These are phyloP conservation scores for Fraxinus anomala DNA, from an alignment of 257 asterid genomes.

Conservation along the genomic window DNA sequence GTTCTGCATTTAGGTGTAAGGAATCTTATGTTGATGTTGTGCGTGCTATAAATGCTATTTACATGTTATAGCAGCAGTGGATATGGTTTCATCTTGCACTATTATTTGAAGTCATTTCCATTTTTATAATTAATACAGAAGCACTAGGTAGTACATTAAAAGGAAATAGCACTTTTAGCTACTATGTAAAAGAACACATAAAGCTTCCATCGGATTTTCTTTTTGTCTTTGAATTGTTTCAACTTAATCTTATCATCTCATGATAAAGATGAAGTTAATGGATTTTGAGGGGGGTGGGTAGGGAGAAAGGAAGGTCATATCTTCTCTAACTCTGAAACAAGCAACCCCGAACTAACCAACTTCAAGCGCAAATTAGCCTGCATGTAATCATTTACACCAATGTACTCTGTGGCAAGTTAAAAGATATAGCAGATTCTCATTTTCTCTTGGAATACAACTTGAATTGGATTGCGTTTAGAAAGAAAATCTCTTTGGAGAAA, in stretches of 20 bases:
- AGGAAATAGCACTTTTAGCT: background rate
- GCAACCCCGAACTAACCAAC: background rate
- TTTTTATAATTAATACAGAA: background rate
- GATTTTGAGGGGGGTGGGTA: background rate
- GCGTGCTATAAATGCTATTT: background rate
- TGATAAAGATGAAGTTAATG: background rate
- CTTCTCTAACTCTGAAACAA: background rate
- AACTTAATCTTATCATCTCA: background rate
- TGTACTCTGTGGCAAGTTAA: background rate
- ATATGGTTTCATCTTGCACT: background rate
- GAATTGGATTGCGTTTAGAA: background rate
- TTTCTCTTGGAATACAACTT: background rate
- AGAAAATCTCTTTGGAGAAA: background rate
- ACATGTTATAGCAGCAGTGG: background rate
- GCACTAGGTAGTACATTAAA: background rate
- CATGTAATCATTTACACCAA: background rate
- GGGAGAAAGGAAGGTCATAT: background rate
- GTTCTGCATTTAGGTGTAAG: conserved; percentile 4
- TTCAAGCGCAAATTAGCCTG: background rate
- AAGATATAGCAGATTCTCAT: background rate
- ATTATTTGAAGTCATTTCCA: background rate
- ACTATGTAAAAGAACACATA: background rate
- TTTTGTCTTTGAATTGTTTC: background rate
- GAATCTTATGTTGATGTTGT: conserved; percentile 2
- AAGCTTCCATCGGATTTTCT: background rate